Conservation (phyloP, 352 stramenopile species). For the Pythium dissimile region DNA sequence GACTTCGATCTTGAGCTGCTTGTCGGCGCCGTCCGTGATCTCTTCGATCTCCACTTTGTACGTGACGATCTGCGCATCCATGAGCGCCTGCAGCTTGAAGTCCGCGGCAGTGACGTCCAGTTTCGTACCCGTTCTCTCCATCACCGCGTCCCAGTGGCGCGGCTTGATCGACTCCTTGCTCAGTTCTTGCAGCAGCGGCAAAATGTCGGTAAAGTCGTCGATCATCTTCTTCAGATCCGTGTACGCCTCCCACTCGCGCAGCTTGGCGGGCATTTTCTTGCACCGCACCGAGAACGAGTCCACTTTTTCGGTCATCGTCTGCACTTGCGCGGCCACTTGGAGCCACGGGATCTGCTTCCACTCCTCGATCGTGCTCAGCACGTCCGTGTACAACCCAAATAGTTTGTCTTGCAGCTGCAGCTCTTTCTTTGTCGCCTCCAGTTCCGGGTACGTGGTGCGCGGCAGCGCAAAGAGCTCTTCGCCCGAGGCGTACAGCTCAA, state of each 20-base stretch:
- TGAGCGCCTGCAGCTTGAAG: constrained; percentile 95
- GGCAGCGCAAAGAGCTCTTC: constrained; percentile 97
- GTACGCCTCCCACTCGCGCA: constrained; percentile 97
- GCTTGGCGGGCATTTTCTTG: constrained; percentile 96
- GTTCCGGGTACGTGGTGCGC: constrained; percentile 94
- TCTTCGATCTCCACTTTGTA: constrained; percentile 96
- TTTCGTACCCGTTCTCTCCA: constrained; percentile 90
- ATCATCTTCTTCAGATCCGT: constrained; percentile 96
- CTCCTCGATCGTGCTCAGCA: constrained; percentile 95
- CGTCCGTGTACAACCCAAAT: constrained; percentile 97
- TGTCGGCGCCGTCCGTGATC: constrained; percentile 96
- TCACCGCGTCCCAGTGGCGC: constrained; percentile 97
- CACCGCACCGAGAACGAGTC: constrained; percentile 94
- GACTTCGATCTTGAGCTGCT: constrained; percentile 97
- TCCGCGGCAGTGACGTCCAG: constrained; percentile 93
- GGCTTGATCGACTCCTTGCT: constrained; percentile 96
- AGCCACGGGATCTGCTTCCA: constrained; percentile 97
- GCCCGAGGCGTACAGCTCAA: constrained; percentile 94
- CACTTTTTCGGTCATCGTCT: constrained; percentile 96
- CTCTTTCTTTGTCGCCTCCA: constrained; percentile 98
- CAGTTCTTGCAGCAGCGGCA: constrained; percentile 95
- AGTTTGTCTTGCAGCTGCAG: constrained; percentile 92
- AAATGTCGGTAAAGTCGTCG: constrained; percentile 96
- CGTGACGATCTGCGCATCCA: constrained; percentile 91
- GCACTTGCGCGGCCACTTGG: constrained; percentile 91